These are phyloP conservation scores for Wallacemonas sp. DNA, from an alignment of 208 protist species.

Conservation along the genomic window DNA sequence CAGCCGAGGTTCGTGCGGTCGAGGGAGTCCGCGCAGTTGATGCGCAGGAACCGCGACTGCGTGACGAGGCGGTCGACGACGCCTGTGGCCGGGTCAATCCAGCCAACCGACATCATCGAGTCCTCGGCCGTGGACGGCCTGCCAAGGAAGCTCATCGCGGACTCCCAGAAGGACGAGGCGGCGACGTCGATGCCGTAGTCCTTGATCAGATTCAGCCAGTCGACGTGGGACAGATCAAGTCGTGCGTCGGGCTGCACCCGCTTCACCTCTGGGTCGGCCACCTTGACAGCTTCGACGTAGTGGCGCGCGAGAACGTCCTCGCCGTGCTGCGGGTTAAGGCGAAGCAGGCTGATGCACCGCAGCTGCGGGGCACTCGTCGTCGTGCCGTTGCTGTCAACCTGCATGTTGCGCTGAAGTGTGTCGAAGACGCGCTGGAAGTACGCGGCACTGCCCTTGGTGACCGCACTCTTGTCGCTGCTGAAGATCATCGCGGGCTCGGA, in stretches of 20 bases:
- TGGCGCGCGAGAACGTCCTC: slow-evolving; percentile 68
- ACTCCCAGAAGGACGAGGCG: slow-evolving; percentile 67
- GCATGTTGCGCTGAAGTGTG: slow-evolving; percentile 52
- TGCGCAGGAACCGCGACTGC: slow-evolving; percentile 81
- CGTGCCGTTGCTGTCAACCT: slow-evolving; percentile 44
- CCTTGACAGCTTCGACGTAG: slow-evolving; percentile 67
- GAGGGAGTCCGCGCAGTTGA: slow-evolving; percentile 95
- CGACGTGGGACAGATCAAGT: slow-evolving; percentile 80
- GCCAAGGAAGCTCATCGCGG: slow-evolving; percentile 56
- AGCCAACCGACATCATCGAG: slow-evolving; percentile 71
- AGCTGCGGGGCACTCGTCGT: slow-evolving; percentile 37
- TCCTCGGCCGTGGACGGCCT: slow-evolving; percentile 32
- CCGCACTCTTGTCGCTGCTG: slow-evolving; percentile 62
- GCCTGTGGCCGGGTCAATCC: slow-evolving; percentile 40
- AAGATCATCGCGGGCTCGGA: slow-evolving; percentile 85
- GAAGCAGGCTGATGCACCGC: slow-evolving; percentile 84
- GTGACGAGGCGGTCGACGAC: slow-evolving; percentile 51
- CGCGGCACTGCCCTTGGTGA: slow-evolving; percentile 45
- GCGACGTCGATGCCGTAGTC: slow-evolving; percentile 74
- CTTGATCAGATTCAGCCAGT: slow-evolving; percentile 81
- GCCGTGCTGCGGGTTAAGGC: slow-evolving; percentile 57
- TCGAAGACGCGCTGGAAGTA: slow-evolving; percentile 74
- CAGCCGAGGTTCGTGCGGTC: slow-evolving; percentile 94
- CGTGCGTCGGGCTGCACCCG: slow-evolving; percentile 33
- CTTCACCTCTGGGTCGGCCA: slow-evolving; percentile 37